Conservation (phyloP, 179 eudicot genomes). For the Amaranthus tricolor region DNA sequence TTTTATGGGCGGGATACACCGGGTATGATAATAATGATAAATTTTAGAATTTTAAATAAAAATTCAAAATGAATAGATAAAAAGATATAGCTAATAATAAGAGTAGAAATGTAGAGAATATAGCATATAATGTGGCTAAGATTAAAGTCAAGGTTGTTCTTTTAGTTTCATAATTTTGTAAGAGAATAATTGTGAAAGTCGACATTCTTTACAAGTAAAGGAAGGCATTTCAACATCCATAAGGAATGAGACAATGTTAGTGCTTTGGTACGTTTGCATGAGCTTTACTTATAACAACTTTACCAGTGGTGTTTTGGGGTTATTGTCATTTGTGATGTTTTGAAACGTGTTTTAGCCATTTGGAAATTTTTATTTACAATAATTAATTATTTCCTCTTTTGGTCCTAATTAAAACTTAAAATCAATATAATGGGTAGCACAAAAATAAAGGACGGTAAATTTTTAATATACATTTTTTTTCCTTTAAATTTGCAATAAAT, state of each 20-base stretch:
- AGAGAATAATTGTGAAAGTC: conserved; percentile 5
- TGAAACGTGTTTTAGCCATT: conserved; percentile 7
- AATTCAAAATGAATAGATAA: neutral
- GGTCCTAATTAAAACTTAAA: too few species aligned
- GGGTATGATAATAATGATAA: too few species aligned
- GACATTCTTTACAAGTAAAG: neutral
- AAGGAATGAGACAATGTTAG: neutral
- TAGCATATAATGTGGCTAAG: neutral
- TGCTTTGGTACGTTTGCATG: conserved; percentile 11
- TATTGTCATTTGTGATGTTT: conserved; percentile 9
- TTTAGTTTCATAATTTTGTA: conserved; percentile 5
- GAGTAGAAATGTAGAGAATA: neutral
- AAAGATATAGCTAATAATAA: neutral
- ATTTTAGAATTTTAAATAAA: neutral
- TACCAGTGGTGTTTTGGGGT: conserved; percentile 16
- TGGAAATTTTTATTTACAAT: too few species aligned
- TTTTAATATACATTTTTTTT: too few species aligned
- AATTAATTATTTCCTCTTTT: too few species aligned
- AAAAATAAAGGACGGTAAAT: too few species aligned
- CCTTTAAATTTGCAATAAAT: too few species aligned
- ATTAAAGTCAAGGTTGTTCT: conserved; percentile 10
- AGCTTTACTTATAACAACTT: neutral
- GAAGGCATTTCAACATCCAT: neutral
- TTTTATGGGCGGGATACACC: too few species aligned
- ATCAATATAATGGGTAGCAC: too few species aligned